These are phyloP conservation scores for Lanmaoa pseudosensibilis DNA, from an alignment of 768 basidiomycete species.

Conservation along the genomic window DNA sequence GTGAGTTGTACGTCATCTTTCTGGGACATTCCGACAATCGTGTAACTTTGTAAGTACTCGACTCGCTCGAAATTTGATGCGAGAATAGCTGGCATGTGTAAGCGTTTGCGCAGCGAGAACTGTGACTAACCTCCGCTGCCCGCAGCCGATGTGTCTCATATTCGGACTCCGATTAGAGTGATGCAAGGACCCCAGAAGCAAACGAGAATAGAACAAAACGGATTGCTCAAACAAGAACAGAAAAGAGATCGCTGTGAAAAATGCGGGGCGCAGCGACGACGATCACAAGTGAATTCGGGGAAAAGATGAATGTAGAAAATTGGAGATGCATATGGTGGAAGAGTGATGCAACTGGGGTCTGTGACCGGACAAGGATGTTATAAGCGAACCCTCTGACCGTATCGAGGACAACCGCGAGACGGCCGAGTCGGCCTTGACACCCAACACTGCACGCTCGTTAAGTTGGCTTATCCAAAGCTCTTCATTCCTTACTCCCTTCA, in stretches of 20 bases:
- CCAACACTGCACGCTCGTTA: conserved; percentile 16
- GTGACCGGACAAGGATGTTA: background rate
- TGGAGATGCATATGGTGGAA: background rate
- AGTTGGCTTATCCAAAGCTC: background rate
- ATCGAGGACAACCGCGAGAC: background rate
- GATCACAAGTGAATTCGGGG: background rate
- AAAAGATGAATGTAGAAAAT: background rate
- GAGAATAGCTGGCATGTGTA: too few relatives aligned
- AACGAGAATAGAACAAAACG: background rate
- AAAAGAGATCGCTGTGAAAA: too few relatives aligned
- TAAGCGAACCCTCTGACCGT: background rate
- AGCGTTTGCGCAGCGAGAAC: too few relatives aligned
- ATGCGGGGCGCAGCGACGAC: background rate
- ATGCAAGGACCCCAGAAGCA: conserved; percentile 1
- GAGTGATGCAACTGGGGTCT: conserved; percentile 1
- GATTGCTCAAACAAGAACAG: background rate
- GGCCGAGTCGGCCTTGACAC: background rate
- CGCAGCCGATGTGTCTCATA: too few relatives aligned
- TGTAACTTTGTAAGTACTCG: too few relatives aligned
- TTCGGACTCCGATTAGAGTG: background rate
- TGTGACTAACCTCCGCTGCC: too few relatives aligned
- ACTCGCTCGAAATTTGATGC: too few relatives aligned
- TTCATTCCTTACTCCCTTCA: conserved; percentile 10
- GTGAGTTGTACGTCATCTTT: too few relatives aligned
- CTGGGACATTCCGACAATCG: background rate